These are phyloP conservation scores for Penicillium paxilli DNA, from an alignment of 495 filamentous ascomycete genomes.

Conservation along the genomic window DNA sequence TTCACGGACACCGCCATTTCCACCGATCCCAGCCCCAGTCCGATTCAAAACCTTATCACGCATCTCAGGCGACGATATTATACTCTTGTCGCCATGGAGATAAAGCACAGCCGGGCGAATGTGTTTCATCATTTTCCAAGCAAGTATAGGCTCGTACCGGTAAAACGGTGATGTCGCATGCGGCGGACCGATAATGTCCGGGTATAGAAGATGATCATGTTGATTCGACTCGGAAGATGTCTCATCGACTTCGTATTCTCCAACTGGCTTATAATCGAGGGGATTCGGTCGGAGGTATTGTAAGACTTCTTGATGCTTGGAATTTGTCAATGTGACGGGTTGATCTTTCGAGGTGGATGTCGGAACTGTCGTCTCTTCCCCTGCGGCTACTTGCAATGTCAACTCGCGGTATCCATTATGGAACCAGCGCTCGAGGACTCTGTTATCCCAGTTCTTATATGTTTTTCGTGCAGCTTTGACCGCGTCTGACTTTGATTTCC, in stretches of 20 bases:
- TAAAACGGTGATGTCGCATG: slow-evolving; percentile 41
- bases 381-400: neutral
- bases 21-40: slow-evolving; percentile 29
- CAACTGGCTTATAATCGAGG: neutral
- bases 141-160: slow-evolving; percentile 41
- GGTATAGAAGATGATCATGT: slow-evolving; percentile 3
- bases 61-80: slow-evolving; percentile 42
- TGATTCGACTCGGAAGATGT: neutral
- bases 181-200: slow-evolving; percentile 34
- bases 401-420: slow-evolving; percentile 5
- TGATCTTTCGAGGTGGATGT: slow-evolving; percentile 5
- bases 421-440: slow-evolving; percentile 1
- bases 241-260: neutral
- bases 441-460: slow-evolving; percentile 1
- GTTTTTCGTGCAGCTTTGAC: slow-evolving; percentile 1
- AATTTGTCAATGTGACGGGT: slow-evolving; percentile 42
- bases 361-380: neutral
- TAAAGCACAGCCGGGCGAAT: slow-evolving; percentile 64
- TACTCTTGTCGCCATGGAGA: slow-evolving; percentile 53
- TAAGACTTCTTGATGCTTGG: slow-evolving; percentile 50
- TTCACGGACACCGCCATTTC: slow-evolving; percentile 34
- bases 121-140: slow-evolving; percentile 12
- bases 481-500: slow-evolving; percentile 43
- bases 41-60: slow-evolving; percentile 15
- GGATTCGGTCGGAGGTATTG: slow-evolving; percentile 44